Evolutionary conservation across 2,329 filamentous ascomycete genomes (phyloP), one percentile per base, ranked within the genome.

Genomic region (Chaetomium olivaceum): DNA sequence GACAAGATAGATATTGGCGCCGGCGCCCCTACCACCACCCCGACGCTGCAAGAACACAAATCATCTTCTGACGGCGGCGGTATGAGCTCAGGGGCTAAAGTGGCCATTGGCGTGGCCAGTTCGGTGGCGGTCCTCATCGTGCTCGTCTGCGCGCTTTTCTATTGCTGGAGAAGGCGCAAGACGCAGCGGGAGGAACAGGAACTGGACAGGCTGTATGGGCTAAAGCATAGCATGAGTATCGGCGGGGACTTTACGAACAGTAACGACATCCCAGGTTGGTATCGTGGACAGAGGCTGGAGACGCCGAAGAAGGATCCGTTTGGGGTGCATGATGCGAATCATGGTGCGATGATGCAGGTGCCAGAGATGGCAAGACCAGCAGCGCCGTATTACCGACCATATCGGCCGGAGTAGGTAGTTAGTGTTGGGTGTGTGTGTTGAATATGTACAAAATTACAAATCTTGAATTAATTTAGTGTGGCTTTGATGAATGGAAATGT

Each of bases 211-310:
- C 52, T 73, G 50, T 74, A 72, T 33, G 71, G 71, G 21, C 57
- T 68, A 36, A 69, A 69, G 65, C 57, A 67, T 46, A 43, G 51
- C 5, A 58, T 58, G 27, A 61, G 55, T 11, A 52, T 59, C 6
- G 66, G 57, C 12, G 63, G 62, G 8, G 64, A 68, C 27, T 61
- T 69, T 12, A 58, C 65, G 1, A 52, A 39, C 2, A 59, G 50
- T 16, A 43, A 56, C 12, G 67, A 70, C 14, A 70, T 72, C 12
- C 71, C 72, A 1, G 71, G 72, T 1, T 73, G 71, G 70, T 71
- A 72, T 43, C 71, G 70, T 21, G 70, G 72, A 1, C 68, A 71
- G 54, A 61, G 67, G 54, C 60, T 61, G 54, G 29, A 33, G 51
- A 64, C 68, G 33, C 56, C 62, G 52, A 25, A 62, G 19, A 39